Base-by-base conservation (phyloP, 1,284 basidiomycete genomes). In the Grifola frondosa region DNA sequence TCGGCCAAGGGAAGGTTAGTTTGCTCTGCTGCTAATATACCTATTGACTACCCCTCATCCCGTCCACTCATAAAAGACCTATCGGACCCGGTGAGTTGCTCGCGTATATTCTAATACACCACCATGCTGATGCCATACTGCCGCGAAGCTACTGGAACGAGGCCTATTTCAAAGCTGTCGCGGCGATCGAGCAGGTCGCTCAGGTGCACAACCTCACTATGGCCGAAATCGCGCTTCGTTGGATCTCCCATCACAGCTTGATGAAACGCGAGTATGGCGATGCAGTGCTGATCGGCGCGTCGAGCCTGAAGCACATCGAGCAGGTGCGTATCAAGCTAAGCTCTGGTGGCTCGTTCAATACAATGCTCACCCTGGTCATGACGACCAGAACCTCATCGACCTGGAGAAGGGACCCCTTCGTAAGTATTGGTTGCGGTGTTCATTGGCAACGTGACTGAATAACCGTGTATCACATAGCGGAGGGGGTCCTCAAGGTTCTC, bases 381-480 rank as follows among this genome's bases (percentile, higher is more conserved):
- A 16, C 30, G 2, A 17, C 23, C 47, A 76, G 71, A 81, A 80
- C 49, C 52, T 80, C 32, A 21, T 67, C 17, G 78, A 80, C 50
- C 58, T 80, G 16, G 78, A 80, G 60, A 80, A 81, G 52, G 78
- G 77, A 0, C 76, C 77, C 3, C 56, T 78, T 42, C 74, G 74
- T 76, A 49, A 69, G 73, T 66, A 2, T 12, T 17, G 9, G 2
- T 16, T 40, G n/a, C 6, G 2, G 21, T 15, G 19, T 8, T 16
- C n/a, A 9, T n/a, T n/a, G n/a, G n/a, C n/a, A n/a, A n/a, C n/a
- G n/a, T n/a, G n/a, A n/a, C n/a, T n/a, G n/a, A n/a, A n/a, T n/a
- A n/a, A n/a, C 7, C 19, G 2, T 22, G 9, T 7, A 36, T 37
- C 30, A 28, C 30, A 16, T 30, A 67, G 66, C 59, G 33, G 70